A percentile compares a stretch with the other conserved stretches of the same genome.
phyloP scores from a whole-genome alignment of 306 rosid species.

The Urtica urens region DNA sequence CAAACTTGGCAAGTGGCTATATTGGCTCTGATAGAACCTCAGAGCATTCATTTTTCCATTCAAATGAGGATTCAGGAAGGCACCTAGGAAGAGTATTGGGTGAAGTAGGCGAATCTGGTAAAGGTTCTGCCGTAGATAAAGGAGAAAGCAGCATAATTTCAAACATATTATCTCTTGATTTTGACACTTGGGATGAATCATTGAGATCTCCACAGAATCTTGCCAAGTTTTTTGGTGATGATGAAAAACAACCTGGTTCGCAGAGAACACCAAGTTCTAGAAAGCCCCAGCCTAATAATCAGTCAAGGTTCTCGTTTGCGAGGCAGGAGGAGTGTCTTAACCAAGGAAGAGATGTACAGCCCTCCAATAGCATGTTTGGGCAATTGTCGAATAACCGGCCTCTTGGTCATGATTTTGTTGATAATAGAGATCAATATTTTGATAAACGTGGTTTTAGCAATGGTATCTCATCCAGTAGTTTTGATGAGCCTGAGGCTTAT shows the following conservation, averaged over 20 bases:
- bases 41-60: constrained; percentile 31
- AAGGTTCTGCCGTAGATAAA: constrained; percentile 36
- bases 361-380: constrained; percentile 31
- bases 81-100: constrained; percentile 28
- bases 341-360: constrained; percentile 36
- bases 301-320: constrained; percentile 87
- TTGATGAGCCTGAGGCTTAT: constrained; percentile 41
- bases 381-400: constrained; percentile 35
- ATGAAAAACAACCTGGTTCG: constrained; percentile 33
- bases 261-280: constrained; percentile 44
- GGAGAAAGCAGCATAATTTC: constrained; percentile 90
- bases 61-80: constrained; percentile 35
- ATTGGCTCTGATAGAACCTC: constrained; percentile 24
- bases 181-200: constrained; percentile 58
- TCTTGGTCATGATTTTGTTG: constrained; percentile 36
- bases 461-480: constrained; percentile 33
- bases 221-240: constrained; percentile 50
- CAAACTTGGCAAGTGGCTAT: constrained; percentile 32
- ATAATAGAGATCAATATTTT: constrained; percentile 34
- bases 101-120: constrained; percentile 33
- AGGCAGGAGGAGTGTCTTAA: constrained; percentile 59
- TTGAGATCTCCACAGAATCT: constrained; percentile 51
- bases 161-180: constrained; percentile 75
- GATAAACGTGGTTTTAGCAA: constrained; percentile 38
- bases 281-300: constrained; percentile 62